phyloP scores from a whole-genome alignment of 441 rosid genomes.

The Croton laevigatus region DNA sequence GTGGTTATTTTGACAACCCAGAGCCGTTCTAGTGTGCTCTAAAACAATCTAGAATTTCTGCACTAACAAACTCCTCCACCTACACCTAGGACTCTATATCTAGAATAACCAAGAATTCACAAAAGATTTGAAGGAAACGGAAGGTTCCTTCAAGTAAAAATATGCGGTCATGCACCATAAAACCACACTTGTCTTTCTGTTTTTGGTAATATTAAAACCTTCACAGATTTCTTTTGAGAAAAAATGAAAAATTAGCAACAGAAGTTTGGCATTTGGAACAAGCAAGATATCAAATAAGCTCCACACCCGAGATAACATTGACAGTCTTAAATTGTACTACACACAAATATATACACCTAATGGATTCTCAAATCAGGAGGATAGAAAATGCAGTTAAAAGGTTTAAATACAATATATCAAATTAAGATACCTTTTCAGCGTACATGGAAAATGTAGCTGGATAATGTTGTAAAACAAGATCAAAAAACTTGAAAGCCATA shows the following conservation, averaged over 20 bases:
- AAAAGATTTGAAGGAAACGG: neutral
- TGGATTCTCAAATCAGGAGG: constrained; percentile 9
- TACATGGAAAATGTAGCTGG: constrained; percentile 62
- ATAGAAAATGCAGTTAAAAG: neutral
- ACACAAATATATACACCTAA: neutral
- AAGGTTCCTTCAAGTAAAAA: neutral
- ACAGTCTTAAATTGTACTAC: neutral
- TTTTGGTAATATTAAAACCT: neutral
- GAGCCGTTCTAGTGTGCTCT: neutral
- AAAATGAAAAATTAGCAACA: neutral
- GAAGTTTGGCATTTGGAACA: neutral
- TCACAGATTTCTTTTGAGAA: neutral
- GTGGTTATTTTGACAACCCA: neutral
- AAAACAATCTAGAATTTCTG: neutral
- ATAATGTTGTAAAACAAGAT: constrained; percentile 61
- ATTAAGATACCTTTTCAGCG: constrained; percentile 67
- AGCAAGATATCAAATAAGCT: no score
- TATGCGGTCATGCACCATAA: neutral
- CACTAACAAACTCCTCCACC: neutral
- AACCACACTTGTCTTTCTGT: neutral
- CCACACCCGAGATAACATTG: neutral
- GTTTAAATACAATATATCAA: constrained; percentile 11
- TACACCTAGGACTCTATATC: neutral
- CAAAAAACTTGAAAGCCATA: constrained; percentile 83
- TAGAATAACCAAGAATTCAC: constrained; percentile 1